These are phyloP conservation scores for Sugiyamaella pinicola DNA, from an alignment of 1,139 yeast genomes.

Conservation along the genomic window DNA sequence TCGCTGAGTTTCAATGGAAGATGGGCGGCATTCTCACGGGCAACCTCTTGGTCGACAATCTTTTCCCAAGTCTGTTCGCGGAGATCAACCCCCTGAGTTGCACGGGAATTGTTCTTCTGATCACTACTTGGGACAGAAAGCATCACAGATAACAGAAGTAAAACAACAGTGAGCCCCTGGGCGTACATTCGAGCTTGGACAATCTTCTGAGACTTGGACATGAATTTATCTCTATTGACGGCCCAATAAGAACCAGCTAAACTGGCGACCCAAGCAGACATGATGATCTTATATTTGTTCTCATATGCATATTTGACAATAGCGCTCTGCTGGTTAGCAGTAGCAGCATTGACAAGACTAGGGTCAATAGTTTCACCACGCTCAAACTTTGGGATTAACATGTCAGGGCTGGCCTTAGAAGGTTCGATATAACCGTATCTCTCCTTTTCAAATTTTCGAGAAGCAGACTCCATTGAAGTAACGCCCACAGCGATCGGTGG, in stretches of 20 bases:
- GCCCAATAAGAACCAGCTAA: conserved; percentile 79
- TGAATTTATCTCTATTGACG: conserved; percentile 73
- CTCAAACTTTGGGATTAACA: conserved; percentile 15
- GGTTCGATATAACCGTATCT: conserved; percentile 26
- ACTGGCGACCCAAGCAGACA: conserved; percentile 84
- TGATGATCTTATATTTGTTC: conserved; percentile 74
- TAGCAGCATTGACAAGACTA: neutral
- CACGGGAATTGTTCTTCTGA: conserved; percentile 13
- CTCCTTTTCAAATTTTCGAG: conserved; percentile 39
- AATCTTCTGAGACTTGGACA: conserved; percentile 80
- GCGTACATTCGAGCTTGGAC: conserved; percentile 96
- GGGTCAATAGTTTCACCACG: conserved; percentile 5
- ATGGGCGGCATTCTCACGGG: conserved; percentile 32
- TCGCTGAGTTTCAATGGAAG: conserved; percentile 28
- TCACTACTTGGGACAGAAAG: conserved; percentile 31
- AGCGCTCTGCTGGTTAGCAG: neutral
- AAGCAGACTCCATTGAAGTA: conserved; percentile 41
- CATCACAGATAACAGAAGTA: conserved; percentile 42
- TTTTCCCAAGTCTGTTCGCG: conserved; percentile 37
- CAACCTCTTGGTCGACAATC: conserved; percentile 37
- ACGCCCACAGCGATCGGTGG: conserved; percentile 39
- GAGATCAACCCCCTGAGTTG: conserved; percentile 6
- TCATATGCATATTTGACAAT: conserved; percentile 35
- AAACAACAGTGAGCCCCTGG: conserved; percentile 61
- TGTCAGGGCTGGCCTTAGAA: conserved; percentile 18